A percentile compares a stretch with the other conserved stretches of the same genome.
phyloP scores from a whole-genome alignment of 2,329 filamentous ascomycete species.

The Penicillium corylophilum region DNA sequence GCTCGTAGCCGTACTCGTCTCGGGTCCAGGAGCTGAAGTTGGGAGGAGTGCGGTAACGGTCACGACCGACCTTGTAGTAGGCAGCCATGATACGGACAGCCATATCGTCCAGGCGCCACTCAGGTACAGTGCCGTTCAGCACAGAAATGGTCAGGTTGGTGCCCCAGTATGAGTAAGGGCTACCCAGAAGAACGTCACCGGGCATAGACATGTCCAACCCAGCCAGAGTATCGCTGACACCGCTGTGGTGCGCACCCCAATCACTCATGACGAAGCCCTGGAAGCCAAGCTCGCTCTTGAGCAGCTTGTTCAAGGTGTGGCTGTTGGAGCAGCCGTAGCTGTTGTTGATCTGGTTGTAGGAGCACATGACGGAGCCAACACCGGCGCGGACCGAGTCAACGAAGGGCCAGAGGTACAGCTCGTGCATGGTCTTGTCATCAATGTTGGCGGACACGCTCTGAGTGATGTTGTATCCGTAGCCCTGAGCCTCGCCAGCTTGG shows the following conservation, averaged over 20 bases:
- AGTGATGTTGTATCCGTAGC: conserved; percentile 62
- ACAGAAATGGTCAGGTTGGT: conserved; percentile 83
- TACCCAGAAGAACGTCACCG: conserved; percentile 75
- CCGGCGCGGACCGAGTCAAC: conserved; percentile 66
- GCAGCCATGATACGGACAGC: conserved; percentile 73
- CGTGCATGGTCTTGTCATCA: conserved; percentile 64
- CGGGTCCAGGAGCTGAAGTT: conserved; percentile 89
- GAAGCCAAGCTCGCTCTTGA: conserved; percentile 75
- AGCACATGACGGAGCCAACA: conserved; percentile 68
- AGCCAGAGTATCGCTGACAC: conserved; percentile 62
- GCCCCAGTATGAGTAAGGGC: conserved; percentile 74
- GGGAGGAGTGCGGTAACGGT: conserved; percentile 54
- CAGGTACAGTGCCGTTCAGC: conserved; percentile 82
- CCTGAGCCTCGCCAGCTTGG: conserved; percentile 57
- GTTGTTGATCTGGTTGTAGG: conserved; percentile 70
- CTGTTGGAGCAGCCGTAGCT: conserved; percentile 68
- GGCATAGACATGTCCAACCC: conserved; percentile 84
- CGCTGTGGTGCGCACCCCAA: conserved; percentile 75
- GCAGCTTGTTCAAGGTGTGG: conserved; percentile 58
- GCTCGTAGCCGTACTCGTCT: conserved; percentile 70
- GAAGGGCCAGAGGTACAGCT: conserved; percentile 67
- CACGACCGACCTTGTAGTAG: conserved; percentile 63
- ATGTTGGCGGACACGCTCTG: conserved; percentile 62
- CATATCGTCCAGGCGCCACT: conserved; percentile 90
- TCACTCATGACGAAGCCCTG: conserved; percentile 68